Evolutionary conservation across 2,329 filamentous ascomycete species (phyloP).

Genomic region (Ceratocystis cacaofunesta): DNA sequence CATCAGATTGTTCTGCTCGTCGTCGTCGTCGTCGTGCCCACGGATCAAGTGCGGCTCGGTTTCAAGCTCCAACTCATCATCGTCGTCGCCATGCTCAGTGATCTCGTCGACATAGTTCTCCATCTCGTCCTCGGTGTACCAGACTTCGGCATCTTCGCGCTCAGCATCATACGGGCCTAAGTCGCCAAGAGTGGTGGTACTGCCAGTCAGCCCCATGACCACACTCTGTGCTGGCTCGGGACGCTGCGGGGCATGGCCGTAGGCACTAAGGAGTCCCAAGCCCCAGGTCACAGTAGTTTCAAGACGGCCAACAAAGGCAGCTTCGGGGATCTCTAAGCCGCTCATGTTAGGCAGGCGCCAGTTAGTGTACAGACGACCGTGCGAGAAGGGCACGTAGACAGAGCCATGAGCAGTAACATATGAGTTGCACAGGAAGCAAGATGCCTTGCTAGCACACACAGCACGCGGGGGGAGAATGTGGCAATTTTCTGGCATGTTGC

Average conservation of each 20-base stretch:
- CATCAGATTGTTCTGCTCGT: conserved; percentile 6
- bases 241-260: conserved; percentile 12
- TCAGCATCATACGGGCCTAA: background rate
- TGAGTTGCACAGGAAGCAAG: conserved; percentile 36
- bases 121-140: background rate
- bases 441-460: conserved; percentile 35
- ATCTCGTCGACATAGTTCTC: conserved; percentile 7
- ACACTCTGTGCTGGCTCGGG: conserved; percentile 16
- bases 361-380: conserved; percentile 31
- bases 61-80: conserved; percentile 3
- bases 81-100: background rate
- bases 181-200: conserved; percentile 5
- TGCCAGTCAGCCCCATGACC: conserved; percentile 9
- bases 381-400: conserved; percentile 28
- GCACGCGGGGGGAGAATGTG: conserved; percentile 26
- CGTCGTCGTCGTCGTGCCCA: background rate
- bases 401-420: conserved; percentile 30
- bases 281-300: conserved; percentile 14
- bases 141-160: conserved; percentile 4
- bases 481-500: conserved; percentile 23
- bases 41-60: background rate
- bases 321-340: conserved; percentile 9
- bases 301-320: conserved; percentile 14
- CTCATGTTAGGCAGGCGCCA: conserved; percentile 30
- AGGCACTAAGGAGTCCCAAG: conserved; percentile 12